Conservation (phyloP, 2,329 filamentous ascomycete species). For the Ceratocystis alfenasii region DNA sequence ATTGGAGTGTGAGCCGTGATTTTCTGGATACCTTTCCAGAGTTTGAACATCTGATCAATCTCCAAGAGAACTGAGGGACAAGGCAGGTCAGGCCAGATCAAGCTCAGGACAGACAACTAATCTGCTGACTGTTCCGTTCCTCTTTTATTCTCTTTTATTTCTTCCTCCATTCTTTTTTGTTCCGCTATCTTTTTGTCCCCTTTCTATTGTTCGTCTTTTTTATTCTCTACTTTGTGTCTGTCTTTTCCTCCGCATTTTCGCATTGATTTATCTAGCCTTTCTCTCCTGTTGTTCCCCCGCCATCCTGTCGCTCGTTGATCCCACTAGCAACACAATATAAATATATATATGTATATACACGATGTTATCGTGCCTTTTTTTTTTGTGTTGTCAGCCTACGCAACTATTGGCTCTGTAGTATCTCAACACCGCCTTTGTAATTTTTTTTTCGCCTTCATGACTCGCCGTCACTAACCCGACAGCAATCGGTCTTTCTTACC, state of each 20-base stretch:
- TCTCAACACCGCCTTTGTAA: neutral
- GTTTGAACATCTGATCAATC: conserved; percentile 20
- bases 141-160: neutral
- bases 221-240: neutral
- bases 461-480: neutral
- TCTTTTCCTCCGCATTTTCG: conserved; percentile 6
- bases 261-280: conserved; percentile 6
- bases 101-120: too few relatives aligned
- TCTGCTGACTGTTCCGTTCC: conserved; percentile 7
- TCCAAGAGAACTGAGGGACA: conserved; percentile 13
- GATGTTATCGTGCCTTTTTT: neutral
- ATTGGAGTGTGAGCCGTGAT: conserved; percentile 65
- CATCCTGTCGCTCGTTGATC: neutral
- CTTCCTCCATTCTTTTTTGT: neutral
- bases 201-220: neutral
- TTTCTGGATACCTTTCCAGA: conserved; percentile 56
- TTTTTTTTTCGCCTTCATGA: neutral
- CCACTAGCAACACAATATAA: neutral
- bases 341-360: neutral
- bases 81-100: too few relatives aligned
- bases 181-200: neutral
- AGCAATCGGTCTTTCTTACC: neutral
- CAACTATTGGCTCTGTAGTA: too few relatives aligned
- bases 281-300: neutral
- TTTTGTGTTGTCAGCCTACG: neutral